phyloP scores from a whole-genome alignment of 1,284 basidiomycete species.

The Sanghuangporus weigelae region DNA sequence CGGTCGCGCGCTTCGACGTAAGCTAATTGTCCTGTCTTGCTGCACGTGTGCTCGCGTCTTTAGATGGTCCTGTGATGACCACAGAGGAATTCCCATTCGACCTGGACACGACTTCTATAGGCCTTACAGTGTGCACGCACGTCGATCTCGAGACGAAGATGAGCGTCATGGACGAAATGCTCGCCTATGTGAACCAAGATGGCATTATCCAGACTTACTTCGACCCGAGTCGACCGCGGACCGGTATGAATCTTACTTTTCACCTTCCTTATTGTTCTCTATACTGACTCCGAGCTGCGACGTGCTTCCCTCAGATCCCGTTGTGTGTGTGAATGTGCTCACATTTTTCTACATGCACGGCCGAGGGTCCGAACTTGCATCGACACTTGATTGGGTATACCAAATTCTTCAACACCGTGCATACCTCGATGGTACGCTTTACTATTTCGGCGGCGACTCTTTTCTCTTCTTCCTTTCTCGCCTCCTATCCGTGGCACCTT shows the following conservation, averaged over 20 bases:
- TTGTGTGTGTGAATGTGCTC: conserved; percentile 20
- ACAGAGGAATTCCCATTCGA: conserved; percentile 43
- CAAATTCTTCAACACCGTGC: conserved; percentile 17
- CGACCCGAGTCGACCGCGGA: conserved; percentile 43
- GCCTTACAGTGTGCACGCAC: conserved; percentile 34
- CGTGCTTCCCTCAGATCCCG: conserved; percentile 13
- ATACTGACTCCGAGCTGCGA: neutral
- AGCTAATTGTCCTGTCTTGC: neutral
- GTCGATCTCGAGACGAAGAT: conserved; percentile 31
- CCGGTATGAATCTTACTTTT: conserved; percentile 23
- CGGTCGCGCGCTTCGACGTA: neutral
- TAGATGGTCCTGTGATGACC: conserved; percentile 27
- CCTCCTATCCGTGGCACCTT: conserved; percentile 12
- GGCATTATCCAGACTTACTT: conserved; percentile 53
- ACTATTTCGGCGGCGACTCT: conserved; percentile 18
- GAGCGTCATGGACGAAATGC: conserved; percentile 50
- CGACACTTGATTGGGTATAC: conserved; percentile 19
- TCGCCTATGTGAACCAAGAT: conserved; percentile 42
- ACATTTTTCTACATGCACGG: conserved; percentile 20
- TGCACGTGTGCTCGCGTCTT: neutral
- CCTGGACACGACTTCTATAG: conserved; percentile 49
- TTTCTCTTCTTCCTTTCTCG: conserved; percentile 21
- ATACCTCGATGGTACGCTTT: conserved; percentile 20
- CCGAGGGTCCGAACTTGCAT: conserved; percentile 16
- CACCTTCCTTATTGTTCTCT: neutral